Percentiles rank a stretch among this genome's conserved stretches.
Evolutionary conservation across 495 filamentous ascomycete genomes (phyloP).

Genomic region (Acidiella bohemica): DNA sequence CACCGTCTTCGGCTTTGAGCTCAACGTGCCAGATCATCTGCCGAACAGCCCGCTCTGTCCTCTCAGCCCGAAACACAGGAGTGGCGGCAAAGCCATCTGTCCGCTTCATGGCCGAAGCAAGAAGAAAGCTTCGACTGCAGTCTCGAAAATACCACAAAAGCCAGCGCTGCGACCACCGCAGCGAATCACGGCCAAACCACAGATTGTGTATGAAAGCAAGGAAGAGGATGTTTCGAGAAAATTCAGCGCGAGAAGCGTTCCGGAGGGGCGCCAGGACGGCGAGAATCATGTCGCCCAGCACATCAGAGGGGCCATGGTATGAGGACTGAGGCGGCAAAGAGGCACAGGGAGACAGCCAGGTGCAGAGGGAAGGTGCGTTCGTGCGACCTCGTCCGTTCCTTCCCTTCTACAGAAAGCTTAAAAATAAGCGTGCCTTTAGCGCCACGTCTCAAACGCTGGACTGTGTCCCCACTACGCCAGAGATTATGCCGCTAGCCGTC

Average conservation of each 20-base stretch:
- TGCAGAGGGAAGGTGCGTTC: too few species aligned
- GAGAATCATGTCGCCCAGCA: too few species aligned
- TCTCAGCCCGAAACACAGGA: conserved; percentile 39
- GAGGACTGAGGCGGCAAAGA: too few species aligned
- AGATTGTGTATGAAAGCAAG: conserved; percentile 9
- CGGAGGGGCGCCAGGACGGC: background rate
- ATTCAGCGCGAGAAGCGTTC: background rate
- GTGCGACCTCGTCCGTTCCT: too few species aligned
- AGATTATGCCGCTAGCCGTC: too few species aligned
- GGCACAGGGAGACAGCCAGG: too few species aligned
- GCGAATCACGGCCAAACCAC: background rate
- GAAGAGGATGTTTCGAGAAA: background rate
- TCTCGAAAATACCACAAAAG: too few species aligned
- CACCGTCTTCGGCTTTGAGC: conserved; percentile 30
- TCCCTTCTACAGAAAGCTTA: too few species aligned
- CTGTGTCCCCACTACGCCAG: too few species aligned
- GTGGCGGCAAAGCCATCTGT: conserved; percentile 43
- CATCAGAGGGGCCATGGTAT: too few species aligned
- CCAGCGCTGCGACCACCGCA: background rate
- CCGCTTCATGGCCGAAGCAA: conserved; percentile 30
- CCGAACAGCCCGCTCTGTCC: conserved; percentile 53
- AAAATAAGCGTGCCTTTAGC: too few species aligned
- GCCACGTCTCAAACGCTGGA: too few species aligned
- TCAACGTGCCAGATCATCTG: conserved; percentile 50
- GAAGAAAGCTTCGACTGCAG: background rate